These are phyloP conservation scores for Globisporangium okanoganense DNA, from an alignment of 352 stramenopile species.

Conservation along the genomic window DNA sequence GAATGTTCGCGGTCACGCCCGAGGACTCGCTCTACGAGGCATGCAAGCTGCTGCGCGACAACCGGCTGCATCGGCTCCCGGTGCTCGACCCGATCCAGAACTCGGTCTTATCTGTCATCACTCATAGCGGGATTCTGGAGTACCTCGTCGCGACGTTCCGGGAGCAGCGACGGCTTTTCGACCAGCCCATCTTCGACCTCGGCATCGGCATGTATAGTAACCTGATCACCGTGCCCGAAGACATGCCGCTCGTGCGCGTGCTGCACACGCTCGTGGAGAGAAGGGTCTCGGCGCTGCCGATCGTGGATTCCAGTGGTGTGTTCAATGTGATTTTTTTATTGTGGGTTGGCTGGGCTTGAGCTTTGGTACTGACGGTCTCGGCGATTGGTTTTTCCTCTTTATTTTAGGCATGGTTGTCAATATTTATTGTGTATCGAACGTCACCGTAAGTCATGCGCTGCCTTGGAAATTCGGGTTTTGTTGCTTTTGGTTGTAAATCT, in stretches of 20 bases:
- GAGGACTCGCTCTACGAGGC: constrained; percentile 90
- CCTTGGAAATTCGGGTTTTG: not conserved
- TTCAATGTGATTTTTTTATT: constrained; percentile 6
- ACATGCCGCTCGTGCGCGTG: constrained; percentile 93
- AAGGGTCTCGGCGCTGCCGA: constrained; percentile 79
- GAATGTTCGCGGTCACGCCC: constrained; percentile 81
- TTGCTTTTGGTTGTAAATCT: not conserved
- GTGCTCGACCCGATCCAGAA: constrained; percentile 92
- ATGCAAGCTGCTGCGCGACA: constrained; percentile 82
- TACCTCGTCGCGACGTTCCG: constrained; percentile 96
- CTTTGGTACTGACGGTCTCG: too few relatives aligned
- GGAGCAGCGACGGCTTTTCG: constrained; percentile 95
- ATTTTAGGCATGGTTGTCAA: constrained; percentile 88
- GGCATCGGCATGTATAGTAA: constrained; percentile 94
- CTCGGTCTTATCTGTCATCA: constrained; percentile 92
- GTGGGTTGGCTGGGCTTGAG: not conserved
- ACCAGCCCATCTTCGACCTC: constrained; percentile 95
- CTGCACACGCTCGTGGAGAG: constrained; percentile 85
- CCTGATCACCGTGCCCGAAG: constrained; percentile 90
- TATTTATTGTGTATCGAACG: constrained; percentile 91
- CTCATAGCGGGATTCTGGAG: constrained; percentile 93
- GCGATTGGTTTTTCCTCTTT: too few relatives aligned
- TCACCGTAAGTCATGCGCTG: constrained; percentile 48
- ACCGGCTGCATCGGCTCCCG: constrained; percentile 92
- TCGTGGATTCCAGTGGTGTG: constrained; percentile 78